Evolutionary conservation across 805 yeast genomes (phyloP), one percentile per base, ranked within the genome.

Genomic region (Metschnikowia baotianmanensis): DNA sequence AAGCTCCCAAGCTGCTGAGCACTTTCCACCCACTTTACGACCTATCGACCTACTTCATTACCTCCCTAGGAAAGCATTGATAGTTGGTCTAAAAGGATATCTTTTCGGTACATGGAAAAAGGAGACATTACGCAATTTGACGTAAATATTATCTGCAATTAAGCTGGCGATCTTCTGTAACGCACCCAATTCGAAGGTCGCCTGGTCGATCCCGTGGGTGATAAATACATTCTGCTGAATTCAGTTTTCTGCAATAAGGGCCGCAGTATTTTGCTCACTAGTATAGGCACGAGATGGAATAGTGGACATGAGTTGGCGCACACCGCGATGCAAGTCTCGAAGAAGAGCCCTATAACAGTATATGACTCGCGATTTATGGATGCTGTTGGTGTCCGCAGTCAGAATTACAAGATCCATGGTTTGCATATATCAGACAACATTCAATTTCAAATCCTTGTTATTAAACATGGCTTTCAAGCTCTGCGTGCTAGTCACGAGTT

Each of bases 301-400:
- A 41, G 76, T 71, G 38, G 78, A 77, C 76, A 86, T 82, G 27
- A 85, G 80, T 65, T 89, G 96, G 47, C 90, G 78, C 13, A 89
- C 96, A 8, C 93, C 91, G 56, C 85, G 95, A 61, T 88, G 96
- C 12, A 96, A 96, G 26, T 79, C 75, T 57, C 90, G 97, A 24
- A 90, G 61, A 5, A 83, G 65, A 28, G 89, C 82, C 17, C 96
- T 96, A 38, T 89, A 78, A 93, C 96, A 90, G 35, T 76, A 71
- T 6, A 86, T 82, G 27, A 87, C 67, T 40, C 82, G 81, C 27
- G 77, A 74, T 2, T 95, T 87, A 41, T 73, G 68, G 34, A 79
- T 64, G 28, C 73, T 71, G 21, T 71, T 67, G 4, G 89, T 74
- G 15, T 77, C 75, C 3, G 78, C 75, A 4, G 95, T 80, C 9